These are phyloP conservation scores for Fusarium mexicanum DNA, from an alignment of 2,329 filamentous ascomycete genomes.

Conservation along the genomic window DNA sequence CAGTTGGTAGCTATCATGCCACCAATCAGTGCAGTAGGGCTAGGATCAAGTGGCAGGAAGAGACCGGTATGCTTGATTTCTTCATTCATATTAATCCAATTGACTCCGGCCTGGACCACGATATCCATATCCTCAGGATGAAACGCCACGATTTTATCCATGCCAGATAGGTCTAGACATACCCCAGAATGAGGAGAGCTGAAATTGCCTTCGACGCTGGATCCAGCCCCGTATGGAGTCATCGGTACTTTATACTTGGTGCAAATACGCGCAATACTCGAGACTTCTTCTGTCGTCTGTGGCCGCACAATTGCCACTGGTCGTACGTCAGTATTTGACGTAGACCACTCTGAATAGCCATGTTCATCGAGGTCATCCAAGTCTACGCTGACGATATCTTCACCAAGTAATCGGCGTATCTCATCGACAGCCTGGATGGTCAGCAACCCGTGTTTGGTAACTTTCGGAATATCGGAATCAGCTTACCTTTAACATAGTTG, in stretches of 20 bases:
- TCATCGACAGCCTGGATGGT: background rate
- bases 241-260: constrained; percentile 72
- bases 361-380: constrained; percentile 62
- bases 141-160: constrained; percentile 72
- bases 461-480: rapidly evolving
- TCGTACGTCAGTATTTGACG: constrained; percentile 62
- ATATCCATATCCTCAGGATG: constrained; percentile 77
- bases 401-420: constrained; percentile 47
- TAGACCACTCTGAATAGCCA: background rate
- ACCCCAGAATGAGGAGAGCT: constrained; percentile 73
- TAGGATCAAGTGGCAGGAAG: constrained; percentile 76
- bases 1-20: constrained; percentile 76
- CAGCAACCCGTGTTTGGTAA: background rate
- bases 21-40: constrained; percentile 66
- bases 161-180: constrained; percentile 74
- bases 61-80: constrained; percentile 69
- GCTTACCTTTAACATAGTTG: background rate
- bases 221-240: constrained; percentile 79
- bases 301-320: constrained; percentile 73
- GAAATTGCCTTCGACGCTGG: constrained; percentile 77
- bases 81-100: constrained; percentile 74
- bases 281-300: constrained; percentile 70
- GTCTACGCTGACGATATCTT: constrained; percentile 70
- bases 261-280: constrained; percentile 69
- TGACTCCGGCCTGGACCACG: constrained; percentile 74